These are phyloP conservation scores for Penicillium brasilianum DNA, from an alignment of 2,329 filamentous ascomycete genomes.

Conservation along the genomic window DNA sequence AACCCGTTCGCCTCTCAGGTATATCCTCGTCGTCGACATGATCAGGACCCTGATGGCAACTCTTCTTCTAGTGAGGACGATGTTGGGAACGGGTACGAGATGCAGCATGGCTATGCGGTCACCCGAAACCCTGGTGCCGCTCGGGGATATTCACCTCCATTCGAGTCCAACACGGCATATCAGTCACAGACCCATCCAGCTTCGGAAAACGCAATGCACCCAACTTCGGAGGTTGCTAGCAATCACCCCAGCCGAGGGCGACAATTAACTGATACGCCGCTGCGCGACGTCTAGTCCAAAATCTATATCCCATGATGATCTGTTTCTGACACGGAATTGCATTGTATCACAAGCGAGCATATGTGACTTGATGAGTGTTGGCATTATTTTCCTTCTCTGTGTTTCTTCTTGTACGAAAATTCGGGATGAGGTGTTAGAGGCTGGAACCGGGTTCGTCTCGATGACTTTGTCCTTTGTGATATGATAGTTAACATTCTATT, in stretches of 20 bases:
- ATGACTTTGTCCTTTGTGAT: background rate
- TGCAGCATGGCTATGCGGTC: conserved; percentile 39
- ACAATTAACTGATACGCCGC: conserved; percentile 27
- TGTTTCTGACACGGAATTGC: background rate
- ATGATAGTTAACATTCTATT: background rate
- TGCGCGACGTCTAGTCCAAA: conserved; percentile 21
- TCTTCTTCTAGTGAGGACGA: conserved; percentile 48
- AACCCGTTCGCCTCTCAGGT: conserved; percentile 35
- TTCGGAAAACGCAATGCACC: conserved; percentile 14
- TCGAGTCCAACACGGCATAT: conserved; percentile 38
- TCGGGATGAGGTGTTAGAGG: background rate
- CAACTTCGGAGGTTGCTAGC: conserved; percentile 17
- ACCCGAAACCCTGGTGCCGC: conserved; percentile 31
- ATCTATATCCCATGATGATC: background rate
- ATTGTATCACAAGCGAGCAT: background rate
- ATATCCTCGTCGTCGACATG: conserved; percentile 37
- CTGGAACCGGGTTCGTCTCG: background rate
- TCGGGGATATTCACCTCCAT: conserved; percentile 26
- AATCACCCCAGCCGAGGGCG: conserved; percentile 22
- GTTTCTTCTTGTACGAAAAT: background rate
- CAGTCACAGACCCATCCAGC: conserved; percentile 28
- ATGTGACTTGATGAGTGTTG: background rate
- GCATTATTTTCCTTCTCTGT: background rate
- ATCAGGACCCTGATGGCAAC: conserved; percentile 35
- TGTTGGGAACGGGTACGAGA: conserved; percentile 42